A percentile compares a stretch with the other conserved stretches of the same genome.
These are phyloP conservation scores for Cyathus striatus DNA, from an alignment of 768 basidiomycete genomes.

Conservation along the genomic window DNA sequence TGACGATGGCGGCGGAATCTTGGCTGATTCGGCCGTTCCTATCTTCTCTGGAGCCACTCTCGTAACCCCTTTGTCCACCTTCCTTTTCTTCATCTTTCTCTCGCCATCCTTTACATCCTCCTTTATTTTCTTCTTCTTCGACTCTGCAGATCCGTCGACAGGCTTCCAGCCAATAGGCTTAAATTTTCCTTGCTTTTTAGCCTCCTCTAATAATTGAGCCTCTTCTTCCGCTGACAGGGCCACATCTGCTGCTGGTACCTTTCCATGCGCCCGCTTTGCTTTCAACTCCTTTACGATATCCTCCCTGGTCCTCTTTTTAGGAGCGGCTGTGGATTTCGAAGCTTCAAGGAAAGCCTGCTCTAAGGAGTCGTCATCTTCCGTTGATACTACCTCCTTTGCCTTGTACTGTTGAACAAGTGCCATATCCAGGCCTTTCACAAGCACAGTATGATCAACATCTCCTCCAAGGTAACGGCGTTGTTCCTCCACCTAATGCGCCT, in stretches of 20 bases:
- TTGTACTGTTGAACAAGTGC: slow-evolving; percentile 83
- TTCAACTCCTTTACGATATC: slow-evolving; percentile 74
- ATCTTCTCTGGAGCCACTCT: slow-evolving; percentile 11
- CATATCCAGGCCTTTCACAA: slow-evolving; percentile 88
- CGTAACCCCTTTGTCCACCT: no score
- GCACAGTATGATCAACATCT: slow-evolving; percentile 78
- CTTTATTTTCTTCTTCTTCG: slow-evolving; percentile 52
- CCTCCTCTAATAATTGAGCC: slow-evolving; percentile 30
- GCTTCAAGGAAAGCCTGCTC: slow-evolving; percentile 67
- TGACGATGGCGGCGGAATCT: slow-evolving; percentile 4
- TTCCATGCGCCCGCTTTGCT: slow-evolving; percentile 41
- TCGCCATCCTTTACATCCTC: slow-evolving; percentile 31
- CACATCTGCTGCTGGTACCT: slow-evolving; percentile 15
- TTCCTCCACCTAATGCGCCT: slow-evolving; percentile 51
- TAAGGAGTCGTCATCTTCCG: slow-evolving; percentile 74
- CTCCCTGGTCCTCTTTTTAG: slow-evolving; percentile 72
- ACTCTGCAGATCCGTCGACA: slow-evolving; percentile 34
- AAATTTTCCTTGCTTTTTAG: slow-evolving; percentile 47
- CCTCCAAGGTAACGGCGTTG: slow-evolving; percentile 79
- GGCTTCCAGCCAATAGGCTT: slow-evolving; percentile 67
- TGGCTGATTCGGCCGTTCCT: slow-evolving; percentile 10
- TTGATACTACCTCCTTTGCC: slow-evolving; percentile 46
- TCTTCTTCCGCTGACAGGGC: slow-evolving; percentile 23
- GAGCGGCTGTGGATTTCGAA: slow-evolving; percentile 9
- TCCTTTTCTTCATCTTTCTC: slow-evolving; percentile 60